A percentile compares a stretch with the other conserved stretches of the same genome.
These are phyloP conservation scores for Xylariaceae sp. DNA, from an alignment of 2,329 filamentous ascomycete genomes.

Conservation along the genomic window DNA sequence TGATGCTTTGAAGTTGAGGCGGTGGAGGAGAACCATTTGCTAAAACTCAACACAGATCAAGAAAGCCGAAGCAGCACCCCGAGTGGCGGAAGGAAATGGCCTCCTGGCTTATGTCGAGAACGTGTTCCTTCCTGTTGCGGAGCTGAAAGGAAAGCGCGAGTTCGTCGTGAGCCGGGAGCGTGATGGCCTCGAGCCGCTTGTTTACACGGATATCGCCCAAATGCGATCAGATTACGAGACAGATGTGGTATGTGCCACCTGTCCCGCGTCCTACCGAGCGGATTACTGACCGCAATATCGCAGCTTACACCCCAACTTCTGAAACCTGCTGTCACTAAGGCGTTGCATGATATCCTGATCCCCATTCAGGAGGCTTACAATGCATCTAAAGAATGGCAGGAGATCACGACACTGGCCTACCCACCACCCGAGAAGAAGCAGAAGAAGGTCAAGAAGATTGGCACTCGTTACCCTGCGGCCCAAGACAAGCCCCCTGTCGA, in stretches of 20 bases:
- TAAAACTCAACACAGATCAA: conserved; percentile 44
- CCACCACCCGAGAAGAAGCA: conserved; percentile 64
- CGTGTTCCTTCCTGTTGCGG: conserved; percentile 72
- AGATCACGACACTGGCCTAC: conserved; percentile 72
- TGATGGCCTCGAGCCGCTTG: conserved; percentile 63
- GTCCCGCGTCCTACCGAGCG: background rate
- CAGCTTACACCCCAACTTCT: conserved; percentile 78
- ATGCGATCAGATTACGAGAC: conserved; percentile 75
- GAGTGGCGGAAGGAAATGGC: conserved; percentile 77
- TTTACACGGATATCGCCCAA: conserved; percentile 71
- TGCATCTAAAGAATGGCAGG: conserved; percentile 72
- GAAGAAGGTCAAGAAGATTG: conserved; percentile 74
- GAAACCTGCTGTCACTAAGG: conserved; percentile 75
- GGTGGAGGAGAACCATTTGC: background rate
- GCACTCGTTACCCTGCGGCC: conserved; percentile 35
- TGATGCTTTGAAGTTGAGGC: background rate
- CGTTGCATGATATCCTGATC: conserved; percentile 65
- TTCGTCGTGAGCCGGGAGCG: conserved; percentile 64
- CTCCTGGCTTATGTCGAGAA: conserved; percentile 81
- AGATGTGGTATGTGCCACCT: conserved; percentile 58
- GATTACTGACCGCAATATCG: conserved; percentile 15
- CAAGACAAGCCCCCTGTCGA: conserved; percentile 2
- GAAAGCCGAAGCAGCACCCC: conserved; percentile 76
- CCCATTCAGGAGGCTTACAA: conserved; percentile 74
- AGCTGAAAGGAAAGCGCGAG: conserved; percentile 53